These are phyloP conservation scores for Nigrospora sphaerica DNA, from an alignment of 2,329 filamentous ascomycete genomes.

Conservation along the genomic window DNA sequence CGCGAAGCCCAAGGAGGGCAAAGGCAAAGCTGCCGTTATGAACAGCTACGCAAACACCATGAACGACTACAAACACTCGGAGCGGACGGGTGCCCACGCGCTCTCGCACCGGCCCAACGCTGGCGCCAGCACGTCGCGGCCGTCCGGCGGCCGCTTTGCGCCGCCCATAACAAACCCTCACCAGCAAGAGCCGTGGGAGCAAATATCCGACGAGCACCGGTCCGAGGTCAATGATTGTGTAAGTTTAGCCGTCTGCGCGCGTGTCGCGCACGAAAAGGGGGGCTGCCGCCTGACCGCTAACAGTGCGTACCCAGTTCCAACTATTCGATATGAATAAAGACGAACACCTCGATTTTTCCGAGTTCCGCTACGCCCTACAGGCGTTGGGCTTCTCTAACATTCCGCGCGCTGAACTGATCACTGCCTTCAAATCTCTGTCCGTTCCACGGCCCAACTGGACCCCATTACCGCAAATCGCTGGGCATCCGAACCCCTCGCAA, in stretches of 20 bases:
- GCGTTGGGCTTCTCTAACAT: slow-evolving; percentile 84
- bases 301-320: slow-evolving; percentile 56
- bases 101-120: slow-evolving; percentile 16
- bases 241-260: slow-evolving; percentile 27
- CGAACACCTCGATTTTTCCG: slow-evolving; percentile 90
- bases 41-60: slow-evolving; percentile 23
- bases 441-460: slow-evolving; percentile 56
- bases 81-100: slow-evolving; percentile 11
- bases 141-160: slow-evolving; percentile 20
- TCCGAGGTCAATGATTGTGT: slow-evolving; percentile 93
- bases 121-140: slow-evolving; percentile 10
- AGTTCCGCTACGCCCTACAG: slow-evolving; percentile 93
- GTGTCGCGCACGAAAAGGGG: not conserved
- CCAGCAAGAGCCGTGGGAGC: slow-evolving; percentile 23
- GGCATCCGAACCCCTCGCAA: slow-evolving; percentile 37
- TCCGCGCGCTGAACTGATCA: slow-evolving; percentile 76
- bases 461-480: slow-evolving; percentile 31
- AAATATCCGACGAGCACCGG: slow-evolving; percentile 78
- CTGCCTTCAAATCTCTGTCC: slow-evolving; percentile 75
- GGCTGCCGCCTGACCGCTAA: too few relatives aligned
- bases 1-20: not conserved
- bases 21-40: slow-evolving; percentile 14
- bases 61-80: slow-evolving; percentile 17
- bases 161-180: slow-evolving; percentile 20
- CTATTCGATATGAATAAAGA: slow-evolving; percentile 98